Evolutionary conservation across 345 rosid species (phyloP).

Genomic region (Brassica cretica): DNA sequence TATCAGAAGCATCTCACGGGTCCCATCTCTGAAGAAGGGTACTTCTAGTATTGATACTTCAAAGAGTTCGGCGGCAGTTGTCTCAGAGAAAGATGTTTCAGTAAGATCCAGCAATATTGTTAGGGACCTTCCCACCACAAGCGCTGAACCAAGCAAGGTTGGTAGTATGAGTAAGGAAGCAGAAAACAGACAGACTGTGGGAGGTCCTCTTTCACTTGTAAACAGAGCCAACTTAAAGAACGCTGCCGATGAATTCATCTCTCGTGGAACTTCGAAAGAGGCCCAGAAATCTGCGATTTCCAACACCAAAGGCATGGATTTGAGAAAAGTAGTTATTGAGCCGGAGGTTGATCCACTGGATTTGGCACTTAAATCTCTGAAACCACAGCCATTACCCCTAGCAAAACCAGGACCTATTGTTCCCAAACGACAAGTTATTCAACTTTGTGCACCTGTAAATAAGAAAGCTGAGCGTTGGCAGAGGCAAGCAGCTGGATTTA

Average conservation of each 20-base stretch:
- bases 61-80: conserved; percentile 37
- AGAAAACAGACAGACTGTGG: conserved; percentile 38
- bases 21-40: conserved; percentile 40
- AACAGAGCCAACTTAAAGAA: conserved; percentile 38
- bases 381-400: conserved; percentile 43
- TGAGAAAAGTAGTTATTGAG: conserved; percentile 56
- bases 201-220: conserved; percentile 37
- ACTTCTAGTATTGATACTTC: conserved; percentile 38
- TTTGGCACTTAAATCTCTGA: conserved; percentile 49
- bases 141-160: conserved; percentile 45
- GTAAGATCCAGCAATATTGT: conserved; percentile 33
- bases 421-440: conserved; percentile 91
- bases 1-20: conserved; percentile 42
- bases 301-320: conserved; percentile 42
- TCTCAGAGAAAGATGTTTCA: conserved; percentile 35
- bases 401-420: conserved; percentile 50
- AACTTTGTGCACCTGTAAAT: conserved; percentile 68
- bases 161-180: conserved; percentile 46
- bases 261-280: conserved; percentile 38
- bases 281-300: conserved; percentile 35
- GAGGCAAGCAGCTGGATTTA: conserved; percentile 56
- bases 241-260: conserved; percentile 38
- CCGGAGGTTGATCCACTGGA: conserved; percentile 53
- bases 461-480: conserved; percentile 55
- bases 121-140: conserved; percentile 38